Base-by-base conservation (phyloP, 2,329 filamentous ascomycete species). In the Fusarium sp. region DNA sequence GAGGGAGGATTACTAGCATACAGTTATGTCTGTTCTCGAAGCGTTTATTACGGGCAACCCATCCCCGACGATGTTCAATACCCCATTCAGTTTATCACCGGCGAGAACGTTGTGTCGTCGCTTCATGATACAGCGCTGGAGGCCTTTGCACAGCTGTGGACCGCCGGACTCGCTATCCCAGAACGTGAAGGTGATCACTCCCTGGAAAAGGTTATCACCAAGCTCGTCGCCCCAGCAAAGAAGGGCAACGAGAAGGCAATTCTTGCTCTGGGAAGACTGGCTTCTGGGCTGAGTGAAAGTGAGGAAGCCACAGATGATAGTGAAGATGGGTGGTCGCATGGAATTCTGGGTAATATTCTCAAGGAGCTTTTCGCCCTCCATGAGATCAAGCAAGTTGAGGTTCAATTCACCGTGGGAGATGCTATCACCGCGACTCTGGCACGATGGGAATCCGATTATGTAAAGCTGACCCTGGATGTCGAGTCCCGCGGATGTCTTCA, bases 351-450 rank as follows among this genome's bases (percentile, higher is more conserved):
- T 4, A 82, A 86, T 14, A 88, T 97, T 10, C 82, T 94, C 17
- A 86, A 90, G 15, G 90, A 89, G 33, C 84, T 98, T 1, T 93
- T 95, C 78, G 87, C 87, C 14, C 85, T 98, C 6, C 92, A 97
- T 75, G 94, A 97, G 78, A 89, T 96, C 46, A 93, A 93, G 74
- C 92, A 94, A 74, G 89, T 93, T 1, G 95, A 98, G 79, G 88
- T 95, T 3, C 95, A 98, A 70, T 98, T 99, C 79, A 90, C 94
- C 0, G 90, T 97, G 33, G 96, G 96, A 18, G 95, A 97, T 79
- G 94, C 96, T 17, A 87, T 98, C 58, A 92, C 93, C 50, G 93
- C 93, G 50, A 89, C 92, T 11, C 88, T 93, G 41, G 90, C 88
- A 41, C 91, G 95, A 42, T 98, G 95, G 95, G 88, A 93, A 38